phyloP scores from a whole-genome alignment of 2,329 filamentous ascomycete genomes.

The Graphium sp. region DNA sequence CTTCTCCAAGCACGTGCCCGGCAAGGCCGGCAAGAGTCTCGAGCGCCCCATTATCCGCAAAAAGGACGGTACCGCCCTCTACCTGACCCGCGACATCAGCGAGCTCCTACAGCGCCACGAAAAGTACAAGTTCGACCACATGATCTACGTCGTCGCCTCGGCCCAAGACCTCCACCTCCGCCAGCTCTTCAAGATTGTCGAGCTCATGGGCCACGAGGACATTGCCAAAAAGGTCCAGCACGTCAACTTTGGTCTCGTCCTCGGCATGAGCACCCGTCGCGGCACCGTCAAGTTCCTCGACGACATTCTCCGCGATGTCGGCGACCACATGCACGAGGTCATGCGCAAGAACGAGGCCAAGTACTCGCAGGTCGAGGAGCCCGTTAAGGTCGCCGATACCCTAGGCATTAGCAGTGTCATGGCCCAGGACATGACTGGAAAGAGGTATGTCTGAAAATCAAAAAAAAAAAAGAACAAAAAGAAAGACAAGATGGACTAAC shows the following conservation, averaged over 20 bases:
- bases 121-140: constrained; percentile 54
- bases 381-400: constrained; percentile 65
- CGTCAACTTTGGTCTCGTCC: constrained; percentile 58
- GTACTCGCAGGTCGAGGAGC: constrained; percentile 78
- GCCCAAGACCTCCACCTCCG: constrained; percentile 58
- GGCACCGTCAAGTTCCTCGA: constrained; percentile 61
- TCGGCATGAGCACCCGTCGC: constrained; percentile 54
- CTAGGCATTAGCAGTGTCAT: constrained; percentile 91
- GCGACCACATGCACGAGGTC: constrained; percentile 93
- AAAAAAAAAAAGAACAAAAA: too few relatives aligned
- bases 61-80: constrained; percentile 58
- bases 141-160: constrained; percentile 64
- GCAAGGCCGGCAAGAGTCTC: constrained; percentile 51
- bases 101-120: constrained; percentile 51
- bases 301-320: constrained; percentile 62
- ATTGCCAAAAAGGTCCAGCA: constrained; percentile 54
- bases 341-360: constrained; percentile 86
- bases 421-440: constrained; percentile 96
- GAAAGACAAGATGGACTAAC: too few relatives aligned
- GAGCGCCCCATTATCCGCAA: constrained; percentile 57
- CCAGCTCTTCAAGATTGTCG: constrained; percentile 62
- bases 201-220: constrained; percentile 52
- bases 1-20: constrained; percentile 49
- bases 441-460: constrained; percentile 23
- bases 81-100: constrained; percentile 64